Conservation (phyloP, 371 early-diverging fungal genomes). For the Rhizomucor pusillus region DNA sequence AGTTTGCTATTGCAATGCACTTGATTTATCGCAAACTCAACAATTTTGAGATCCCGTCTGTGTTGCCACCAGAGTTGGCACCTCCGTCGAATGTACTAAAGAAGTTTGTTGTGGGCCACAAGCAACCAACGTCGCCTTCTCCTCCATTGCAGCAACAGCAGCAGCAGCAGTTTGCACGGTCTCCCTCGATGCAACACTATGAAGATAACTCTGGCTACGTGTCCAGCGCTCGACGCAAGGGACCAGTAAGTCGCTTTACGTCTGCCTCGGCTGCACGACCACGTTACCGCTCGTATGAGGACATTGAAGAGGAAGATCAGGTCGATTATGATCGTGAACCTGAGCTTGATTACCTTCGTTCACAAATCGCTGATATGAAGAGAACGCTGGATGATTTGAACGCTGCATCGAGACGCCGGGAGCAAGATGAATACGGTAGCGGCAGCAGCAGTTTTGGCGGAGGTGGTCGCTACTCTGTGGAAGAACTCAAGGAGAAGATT, state of each 20-base stretch:
- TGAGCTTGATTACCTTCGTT: conserved; percentile 34
- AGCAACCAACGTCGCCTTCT: conserved; percentile 19
- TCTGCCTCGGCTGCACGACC: conserved; percentile 7
- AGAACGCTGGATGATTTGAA: conserved; percentile 20
- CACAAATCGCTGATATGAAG: conserved; percentile 52
- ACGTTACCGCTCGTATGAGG: conserved; percentile 8
- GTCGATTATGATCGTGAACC: conserved; percentile 15
- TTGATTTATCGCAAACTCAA: conserved; percentile 69
- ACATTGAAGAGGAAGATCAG: conserved; percentile 14
- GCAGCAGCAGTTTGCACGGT: conserved; percentile 4
- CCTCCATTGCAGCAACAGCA: conserved; percentile 4
- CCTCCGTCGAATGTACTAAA: conserved; percentile 73
- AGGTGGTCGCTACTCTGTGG: conserved; percentile 24
- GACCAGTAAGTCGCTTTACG: conserved; percentile 11
- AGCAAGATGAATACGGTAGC: conserved; percentile 1
- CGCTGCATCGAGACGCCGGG: background rate
- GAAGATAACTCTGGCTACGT: conserved; percentile 46
- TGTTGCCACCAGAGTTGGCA: conserved; percentile 77
- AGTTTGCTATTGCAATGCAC: conserved; percentile 56
- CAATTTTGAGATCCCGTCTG: conserved; percentile 73
- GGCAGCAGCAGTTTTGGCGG: no score
- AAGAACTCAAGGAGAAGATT: conserved; percentile 48
- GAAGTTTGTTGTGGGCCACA: conserved; percentile 47
- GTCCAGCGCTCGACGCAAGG: conserved; percentile 52
- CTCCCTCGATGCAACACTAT: conserved; percentile 15